Evolutionary conservation across 2,329 filamentous ascomycete species (phyloP).

Genomic region (Xylaria sp.): DNA sequence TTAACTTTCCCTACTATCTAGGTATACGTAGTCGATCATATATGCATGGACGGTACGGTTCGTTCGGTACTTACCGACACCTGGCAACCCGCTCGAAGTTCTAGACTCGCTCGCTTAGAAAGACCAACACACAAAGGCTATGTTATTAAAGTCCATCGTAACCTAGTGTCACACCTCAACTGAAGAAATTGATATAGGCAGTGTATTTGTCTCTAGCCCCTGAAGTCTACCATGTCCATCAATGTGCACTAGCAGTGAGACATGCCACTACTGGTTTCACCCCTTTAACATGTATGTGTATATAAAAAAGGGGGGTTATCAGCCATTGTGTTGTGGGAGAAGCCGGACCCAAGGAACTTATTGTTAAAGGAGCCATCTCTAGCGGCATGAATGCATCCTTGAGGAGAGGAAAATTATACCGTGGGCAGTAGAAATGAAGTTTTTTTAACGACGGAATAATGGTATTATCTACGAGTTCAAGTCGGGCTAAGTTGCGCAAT

Average conservation of each 20-base stretch:
- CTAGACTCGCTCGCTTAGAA: constrained; percentile 20
- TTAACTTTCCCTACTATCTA: background rate
- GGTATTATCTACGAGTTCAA: too few species aligned
- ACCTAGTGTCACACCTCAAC: too few species aligned
- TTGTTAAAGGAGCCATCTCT: too few species aligned
- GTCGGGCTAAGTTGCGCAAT: too few species aligned
- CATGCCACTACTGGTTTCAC: background rate
- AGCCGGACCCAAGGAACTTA: too few species aligned
- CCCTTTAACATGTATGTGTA: background rate
- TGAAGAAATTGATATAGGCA: background rate
- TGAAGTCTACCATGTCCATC: background rate
- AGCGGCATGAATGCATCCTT: too few species aligned
- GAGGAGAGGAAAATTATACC: too few species aligned
- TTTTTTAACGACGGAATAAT: too few species aligned
- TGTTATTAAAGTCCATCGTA: background rate
- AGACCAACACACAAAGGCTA: background rate
- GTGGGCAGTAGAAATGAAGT: too few species aligned
- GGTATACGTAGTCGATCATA: constrained; percentile 4
- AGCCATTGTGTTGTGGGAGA: too few species aligned
- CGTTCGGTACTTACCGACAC: constrained; percentile 5
- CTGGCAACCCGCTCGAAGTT: constrained; percentile 4
- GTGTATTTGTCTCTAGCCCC: background rate
- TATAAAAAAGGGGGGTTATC: too few species aligned
- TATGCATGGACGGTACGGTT: background rate
- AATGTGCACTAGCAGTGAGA: background rate